Evolutionary conservation across 2,329 filamentous ascomycete species (phyloP), one percentile per base, ranked within the genome.

Genomic region (Cordyceps cicadae): DNA sequence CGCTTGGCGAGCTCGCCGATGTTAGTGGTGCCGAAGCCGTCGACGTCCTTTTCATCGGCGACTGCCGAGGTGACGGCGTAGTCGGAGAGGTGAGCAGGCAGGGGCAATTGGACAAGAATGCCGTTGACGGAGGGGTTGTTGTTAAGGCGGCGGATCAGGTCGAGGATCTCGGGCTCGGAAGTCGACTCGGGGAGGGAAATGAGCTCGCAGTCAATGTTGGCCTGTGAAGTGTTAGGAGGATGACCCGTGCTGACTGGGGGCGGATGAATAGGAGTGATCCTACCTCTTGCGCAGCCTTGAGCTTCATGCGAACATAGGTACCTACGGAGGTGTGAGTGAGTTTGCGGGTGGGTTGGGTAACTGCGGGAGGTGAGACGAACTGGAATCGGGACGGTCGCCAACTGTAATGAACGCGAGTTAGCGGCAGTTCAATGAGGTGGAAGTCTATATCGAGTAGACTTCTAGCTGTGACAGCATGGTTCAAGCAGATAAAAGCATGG

Each of bases 281-380:
- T 79, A 92, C 89, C 83, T 97, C 94, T 73, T 90, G 81, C 62
- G 94, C 94, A 66, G 94, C 94, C 83, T 97, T 99, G 71, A 97
- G 79, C 81, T 99, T 99, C 94, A 99, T 99, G 77, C 92, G 92
- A 76, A 99, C 93, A 89, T 99, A 99, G 57, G 93, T 97, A 70
- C 87, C 89, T 93, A n/a, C 19, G 70, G 39, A 61, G 62, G 62
- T 54, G 21, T 73, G 67, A 74, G 70, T 73, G 68, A 74, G 70
- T 73, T 69, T 70, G 67, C 62, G 63, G 66, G 41, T 60, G 60
- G 43, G 62, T 66, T 41, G 26, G 39, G 49, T 49, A 34, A 34
- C 32, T 48, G 46, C 26, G 26, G 34, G 60, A 43, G 48, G 64
- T 60, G 59, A 64, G 39, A 72, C 73, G 56, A 64, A 95, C 90